Base-by-base conservation (phyloP, 2,329 filamentous ascomycete species). In the Aureobasidium sp. region DNA sequence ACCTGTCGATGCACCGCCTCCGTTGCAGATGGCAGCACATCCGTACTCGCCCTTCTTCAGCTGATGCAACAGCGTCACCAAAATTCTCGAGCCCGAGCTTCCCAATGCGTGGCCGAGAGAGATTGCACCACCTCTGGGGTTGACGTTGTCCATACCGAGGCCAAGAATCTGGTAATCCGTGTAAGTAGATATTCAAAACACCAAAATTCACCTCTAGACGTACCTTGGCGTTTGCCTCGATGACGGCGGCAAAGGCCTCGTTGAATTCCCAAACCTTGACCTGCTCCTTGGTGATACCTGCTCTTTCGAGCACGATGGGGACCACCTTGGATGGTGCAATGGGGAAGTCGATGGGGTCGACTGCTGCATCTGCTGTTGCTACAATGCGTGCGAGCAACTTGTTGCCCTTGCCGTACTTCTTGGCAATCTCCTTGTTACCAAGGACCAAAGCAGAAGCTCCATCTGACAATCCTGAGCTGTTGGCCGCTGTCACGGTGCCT, bases 211-310 rank as follows among this genome's bases (percentile, higher is more conserved):
- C 21, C 16, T 37, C 7, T 13, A 51, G 64, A 37, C 42, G 69
- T 70, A 87, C 87, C 84, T 96, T 92, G 70, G 90, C 88, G 71
- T 97, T 97, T 45, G 93, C 92, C 73, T 94, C 91, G 75, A 97
- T 94, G 34, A 97, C 92, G 5, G 90, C 90, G 32, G 94, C 93
- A 72, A 99, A 99, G 0, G 94, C 94, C 78, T 99, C 94, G 75
- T 99, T 99, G 76, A 99, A 96, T 74, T 97, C 94, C 93, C 94
- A 97, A 27, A 97, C 79, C 5, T 93, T 87, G 49, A 99, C 91
- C 74, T 97, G 89, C 50, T 95, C 88, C 76, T 92, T 91, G 66
- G 85, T 90, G 67, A 99, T 92, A 11, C 93, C 92, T 0, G 94
- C 94, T 62, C 92, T 84, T 75, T 91, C 84, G 55, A 99, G 81